Base-by-base conservation (phyloP, 108 stramenopile genomes). In the Discostella stelligeroides region DNA sequence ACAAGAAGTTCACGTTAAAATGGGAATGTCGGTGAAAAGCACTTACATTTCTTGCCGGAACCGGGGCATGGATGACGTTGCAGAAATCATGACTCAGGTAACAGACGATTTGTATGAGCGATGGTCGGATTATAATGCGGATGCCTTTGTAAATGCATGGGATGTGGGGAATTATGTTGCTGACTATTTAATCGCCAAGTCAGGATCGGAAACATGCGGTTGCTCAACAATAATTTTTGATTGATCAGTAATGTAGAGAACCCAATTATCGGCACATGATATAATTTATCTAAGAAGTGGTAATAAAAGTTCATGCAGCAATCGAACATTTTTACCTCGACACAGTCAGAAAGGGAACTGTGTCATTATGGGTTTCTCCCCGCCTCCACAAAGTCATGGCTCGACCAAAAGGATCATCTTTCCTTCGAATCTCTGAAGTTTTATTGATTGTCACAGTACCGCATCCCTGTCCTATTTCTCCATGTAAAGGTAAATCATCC, bases 141-240 rank as follows among this genome's bases (percentile, higher is more conserved):
- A 94, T 77, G 88, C 90, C n/a, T 94, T 94, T 73, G 88, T 94
- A 7, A 89, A 87, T 71, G 85, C 90, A 9, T 94, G 88, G 88
- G 92, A 94, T 76, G 50, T 91, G 49, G 87, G 86, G 6, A 94
- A 91, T 50, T 94, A 94, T 51, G 87, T 86, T 42, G 79, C 88
- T 14, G 92, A 94, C 62, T 94, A 91, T 66, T 66, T 92, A 49
- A 84, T 82, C 27, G 45, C 85, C 12, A 71, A 78, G 18, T 75
- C 80, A 37, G 92, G 92, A 25, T 67, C 76, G 29, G 92, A 92
- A 66, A 83, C 83, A 14, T 92, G 92, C 60, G 87, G 80, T 9
- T 92, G 92, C 67, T 86, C 91, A 2, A 75, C 82, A 4, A 72
- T 72, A 58, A 86, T 91, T 60, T 57, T 60, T 18, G 70, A 79